Percentiles rank a stretch among this genome's conserved stretches.
Conservation (phyloP, 2,329 filamentous ascomycete genomes). For the Botrytis tulipae region DNA sequence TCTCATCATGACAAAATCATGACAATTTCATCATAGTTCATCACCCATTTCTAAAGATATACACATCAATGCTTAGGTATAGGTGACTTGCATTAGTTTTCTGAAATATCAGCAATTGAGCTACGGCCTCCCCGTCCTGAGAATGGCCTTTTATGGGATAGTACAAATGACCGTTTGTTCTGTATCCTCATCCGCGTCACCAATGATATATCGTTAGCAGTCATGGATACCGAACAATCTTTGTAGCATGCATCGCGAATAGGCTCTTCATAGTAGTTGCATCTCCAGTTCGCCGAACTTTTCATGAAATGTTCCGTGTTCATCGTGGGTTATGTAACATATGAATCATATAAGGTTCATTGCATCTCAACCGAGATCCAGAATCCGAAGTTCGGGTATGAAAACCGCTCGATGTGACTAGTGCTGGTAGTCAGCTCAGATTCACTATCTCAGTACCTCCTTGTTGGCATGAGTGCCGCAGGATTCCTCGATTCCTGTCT, state of each 20-base stretch:
- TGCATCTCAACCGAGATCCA: not conserved
- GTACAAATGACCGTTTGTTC: not conserved
- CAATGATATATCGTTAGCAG: not conserved
- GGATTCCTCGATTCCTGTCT: conserved; percentile 17
- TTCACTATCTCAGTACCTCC: conserved; percentile 8
- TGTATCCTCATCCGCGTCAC: not conserved
- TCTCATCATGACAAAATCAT: not conserved
- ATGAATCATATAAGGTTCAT: not conserved
- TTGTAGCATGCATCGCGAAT: not conserved
- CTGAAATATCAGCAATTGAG: not conserved
- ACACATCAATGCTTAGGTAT: not conserved
- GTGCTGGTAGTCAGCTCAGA: conserved; percentile 17
- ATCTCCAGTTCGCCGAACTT: not conserved
- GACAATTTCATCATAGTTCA: conserved; percentile 1
- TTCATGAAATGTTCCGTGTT: not conserved
- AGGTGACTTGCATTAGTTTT: not conserved
- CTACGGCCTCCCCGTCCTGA: not conserved
- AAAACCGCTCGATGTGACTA: conserved; percentile 10
- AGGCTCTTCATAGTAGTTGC: not conserved
- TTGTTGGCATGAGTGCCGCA: conserved; percentile 1
- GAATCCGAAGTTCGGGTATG: conserved; percentile 7
- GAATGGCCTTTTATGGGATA: not conserved
- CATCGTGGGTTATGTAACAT: not conserved
- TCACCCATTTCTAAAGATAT: not conserved
- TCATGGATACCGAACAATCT: not conserved